Evolutionary conservation across 495 filamentous ascomycete species (phyloP).

Genomic region (Neurospora sp.): DNA sequence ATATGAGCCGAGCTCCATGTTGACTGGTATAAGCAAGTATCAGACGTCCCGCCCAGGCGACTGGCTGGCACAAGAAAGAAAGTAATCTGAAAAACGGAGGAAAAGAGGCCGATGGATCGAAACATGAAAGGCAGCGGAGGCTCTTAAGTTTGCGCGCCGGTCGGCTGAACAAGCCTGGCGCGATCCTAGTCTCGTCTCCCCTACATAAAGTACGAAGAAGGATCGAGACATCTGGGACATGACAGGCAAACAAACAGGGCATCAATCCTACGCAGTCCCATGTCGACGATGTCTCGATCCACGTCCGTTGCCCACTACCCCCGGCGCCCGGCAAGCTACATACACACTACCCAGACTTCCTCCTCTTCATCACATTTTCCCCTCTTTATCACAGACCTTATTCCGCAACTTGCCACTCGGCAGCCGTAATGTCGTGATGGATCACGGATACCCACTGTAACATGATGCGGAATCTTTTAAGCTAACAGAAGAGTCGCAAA

Average conservation of each 20-base stretch:
- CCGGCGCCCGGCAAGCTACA: no score
- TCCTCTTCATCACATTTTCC: no score
- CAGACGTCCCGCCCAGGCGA: neutral
- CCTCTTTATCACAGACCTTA: no score
- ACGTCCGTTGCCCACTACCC: neutral
- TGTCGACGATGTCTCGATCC: neutral
- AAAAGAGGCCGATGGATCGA: neutral
- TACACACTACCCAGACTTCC: no score
- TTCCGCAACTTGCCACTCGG: no score
- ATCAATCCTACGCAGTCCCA: neutral
- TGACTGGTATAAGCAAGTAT: neutral
- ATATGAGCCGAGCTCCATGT: neutral
- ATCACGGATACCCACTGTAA: no score
- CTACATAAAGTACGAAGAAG: neutral
- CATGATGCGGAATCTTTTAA: no score
- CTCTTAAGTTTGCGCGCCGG: neutral
- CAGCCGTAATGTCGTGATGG: no score
- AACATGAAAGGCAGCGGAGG: neutral
- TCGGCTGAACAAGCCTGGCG: neutral
- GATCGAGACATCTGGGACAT: neutral
- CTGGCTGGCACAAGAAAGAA: neutral
- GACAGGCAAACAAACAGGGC: neutral
- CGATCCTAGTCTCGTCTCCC: neutral
- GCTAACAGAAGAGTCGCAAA: no score
- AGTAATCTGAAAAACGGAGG: neutral